Conservation (phyloP, 2,329 filamentous ascomycete genomes). For the Trichoderma sp. region DNA sequence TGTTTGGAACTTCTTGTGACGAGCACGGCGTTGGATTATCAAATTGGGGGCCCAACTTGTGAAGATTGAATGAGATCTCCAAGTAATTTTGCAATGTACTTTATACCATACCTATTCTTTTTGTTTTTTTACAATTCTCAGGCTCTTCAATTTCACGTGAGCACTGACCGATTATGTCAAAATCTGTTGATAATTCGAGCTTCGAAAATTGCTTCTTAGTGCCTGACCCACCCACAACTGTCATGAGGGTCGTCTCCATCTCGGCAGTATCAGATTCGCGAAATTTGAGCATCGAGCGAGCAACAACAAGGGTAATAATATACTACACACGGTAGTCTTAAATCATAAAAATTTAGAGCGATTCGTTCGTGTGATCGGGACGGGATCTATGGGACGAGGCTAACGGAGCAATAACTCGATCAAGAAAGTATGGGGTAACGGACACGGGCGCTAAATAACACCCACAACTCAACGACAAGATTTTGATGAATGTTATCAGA, state of each 20-base stretch:
- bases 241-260: not conserved
- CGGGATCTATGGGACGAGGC: not conserved
- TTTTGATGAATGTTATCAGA: not conserved
- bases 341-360: not conserved
- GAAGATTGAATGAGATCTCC: constrained; percentile 3
- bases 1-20: not conserved
- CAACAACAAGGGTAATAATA: not conserved
- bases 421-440: not conserved
- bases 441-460: not conserved
- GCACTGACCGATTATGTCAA: not conserved
- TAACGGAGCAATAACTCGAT: not conserved
- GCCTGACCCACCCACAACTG: not conserved
- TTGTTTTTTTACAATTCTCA: not conserved
- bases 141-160: not conserved
- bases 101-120: not conserved
- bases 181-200: not conserved
- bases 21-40: constrained; percentile 8
- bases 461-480: not conserved
- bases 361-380: not conserved
- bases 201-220: not conserved
- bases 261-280: not conserved
- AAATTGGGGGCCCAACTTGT: not conserved
- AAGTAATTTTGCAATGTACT: constrained; percentile 13
- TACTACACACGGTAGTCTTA: not conserved
- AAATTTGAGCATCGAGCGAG: not conserved